phyloP scores from a whole-genome alignment of 202 grass and related monocot genomes.

The Bolboschoenoplectus hybrid region DNA sequence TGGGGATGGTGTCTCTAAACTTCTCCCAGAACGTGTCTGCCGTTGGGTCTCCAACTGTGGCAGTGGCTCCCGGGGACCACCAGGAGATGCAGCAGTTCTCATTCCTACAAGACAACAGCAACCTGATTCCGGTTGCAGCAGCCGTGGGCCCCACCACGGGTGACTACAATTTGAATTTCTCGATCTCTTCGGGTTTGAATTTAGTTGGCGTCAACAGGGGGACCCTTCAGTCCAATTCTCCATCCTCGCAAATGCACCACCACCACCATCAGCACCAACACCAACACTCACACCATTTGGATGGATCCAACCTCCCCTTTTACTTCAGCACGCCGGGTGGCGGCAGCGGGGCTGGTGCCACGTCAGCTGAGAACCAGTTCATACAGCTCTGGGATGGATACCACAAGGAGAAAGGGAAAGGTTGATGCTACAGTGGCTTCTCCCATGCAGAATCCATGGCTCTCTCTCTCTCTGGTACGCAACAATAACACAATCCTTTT shows the following conservation, averaged over 20 bases:
- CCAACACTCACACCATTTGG: conserved; percentile 55
- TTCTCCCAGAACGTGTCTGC: conserved; percentile 34
- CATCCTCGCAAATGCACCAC: conserved; percentile 55
- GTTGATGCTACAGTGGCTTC: conserved; percentile 45
- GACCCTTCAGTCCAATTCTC: conserved; percentile 99
- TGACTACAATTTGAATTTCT: conserved; percentile 83
- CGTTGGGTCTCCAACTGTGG: conserved; percentile 40
- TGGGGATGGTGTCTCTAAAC: conserved; percentile 51
- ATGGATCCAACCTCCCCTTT: conserved; percentile 71
- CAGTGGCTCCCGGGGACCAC: conserved; percentile 49
- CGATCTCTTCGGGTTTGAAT: conserved; percentile 64
- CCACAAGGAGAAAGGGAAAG: conserved; percentile 86
- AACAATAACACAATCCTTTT: conserved; percentile 43
- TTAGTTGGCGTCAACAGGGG: conserved; percentile 78
- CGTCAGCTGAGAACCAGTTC: conserved; percentile 62
- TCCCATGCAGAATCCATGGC: conserved; percentile 34
- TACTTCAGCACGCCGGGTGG: conserved; percentile 47
- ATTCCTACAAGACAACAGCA: conserved; percentile 60
- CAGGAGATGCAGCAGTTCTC: conserved; percentile 72
- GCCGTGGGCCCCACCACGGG: conserved; percentile 43
- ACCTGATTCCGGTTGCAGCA: conserved; percentile 58
- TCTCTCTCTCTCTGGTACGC: conserved; percentile 40
- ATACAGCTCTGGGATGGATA: conserved; percentile 79
- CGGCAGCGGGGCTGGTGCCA: conserved; percentile 27
- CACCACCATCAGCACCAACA: conserved; percentile 63